Percentiles rank a stretch among this genome's conserved stretches.
phyloP scores from a whole-genome alignment of 805 yeast species.

The Candida coquimbonensis region DNA sequence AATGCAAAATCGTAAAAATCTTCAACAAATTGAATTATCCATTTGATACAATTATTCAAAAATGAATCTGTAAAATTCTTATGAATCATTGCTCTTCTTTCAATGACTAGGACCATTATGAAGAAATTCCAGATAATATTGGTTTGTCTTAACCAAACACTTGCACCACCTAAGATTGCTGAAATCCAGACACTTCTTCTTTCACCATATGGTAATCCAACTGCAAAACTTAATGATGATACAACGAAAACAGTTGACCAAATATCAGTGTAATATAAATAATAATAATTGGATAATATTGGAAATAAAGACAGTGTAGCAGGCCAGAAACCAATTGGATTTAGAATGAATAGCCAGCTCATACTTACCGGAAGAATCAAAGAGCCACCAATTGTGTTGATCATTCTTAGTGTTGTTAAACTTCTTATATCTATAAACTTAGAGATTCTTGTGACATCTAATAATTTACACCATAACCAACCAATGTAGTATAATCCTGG shows the following conservation, averaged over 20 bases:
- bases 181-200: constrained; percentile 33
- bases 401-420: constrained; percentile 38
- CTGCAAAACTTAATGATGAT: constrained; percentile 42
- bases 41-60: constrained; percentile 33
- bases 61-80: constrained; percentile 31
- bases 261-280: constrained; percentile 84
- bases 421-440: constrained; percentile 24
- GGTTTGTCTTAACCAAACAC: constrained; percentile 82
- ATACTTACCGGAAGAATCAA: constrained; percentile 43
- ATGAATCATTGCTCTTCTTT: constrained; percentile 38
- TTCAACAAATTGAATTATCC: constrained; percentile 29
- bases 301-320: constrained; percentile 52
- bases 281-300: constrained; percentile 62
- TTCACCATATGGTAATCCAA: constrained; percentile 32
- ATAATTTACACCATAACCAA: constrained; percentile 26
- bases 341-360: constrained; percentile 31
- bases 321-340: constrained; percentile 38
- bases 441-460: constrained; percentile 15
- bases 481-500: constrained; percentile 75
- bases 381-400: constrained; percentile 64
- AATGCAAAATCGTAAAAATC: constrained; percentile 27
- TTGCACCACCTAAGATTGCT: constrained; percentile 49
- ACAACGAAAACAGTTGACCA: constrained; percentile 78
- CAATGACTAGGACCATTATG: constrained; percentile 47
- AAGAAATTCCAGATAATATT: constrained; percentile 82